A percentile compares a stretch with the other conserved stretches of the same genome.
These are phyloP conservation scores for Penicillium oxalicum DNA, from an alignment of 2,329 filamentous ascomycete species.

Conservation along the genomic window DNA sequence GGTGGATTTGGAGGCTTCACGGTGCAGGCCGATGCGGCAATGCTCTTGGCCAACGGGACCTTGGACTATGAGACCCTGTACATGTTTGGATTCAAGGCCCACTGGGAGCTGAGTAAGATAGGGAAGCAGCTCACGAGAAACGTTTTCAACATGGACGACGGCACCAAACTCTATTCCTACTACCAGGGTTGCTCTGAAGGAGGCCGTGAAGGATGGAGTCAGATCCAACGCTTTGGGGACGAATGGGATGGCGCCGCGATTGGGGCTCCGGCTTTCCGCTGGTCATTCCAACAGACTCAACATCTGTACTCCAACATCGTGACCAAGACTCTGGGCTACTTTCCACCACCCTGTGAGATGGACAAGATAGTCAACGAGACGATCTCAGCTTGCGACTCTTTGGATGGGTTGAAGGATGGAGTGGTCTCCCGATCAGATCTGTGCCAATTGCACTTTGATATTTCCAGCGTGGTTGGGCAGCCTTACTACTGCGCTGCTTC, in stretches of 20 bases:
- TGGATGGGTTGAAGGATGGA: constrained; percentile 50
- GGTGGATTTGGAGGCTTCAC: constrained; percentile 48
- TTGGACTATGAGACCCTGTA: constrained; percentile 47
- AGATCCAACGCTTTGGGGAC: constrained; percentile 45
- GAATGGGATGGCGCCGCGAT: constrained; percentile 42
- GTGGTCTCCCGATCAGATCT: constrained; percentile 46
- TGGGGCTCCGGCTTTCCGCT: constrained; percentile 42
- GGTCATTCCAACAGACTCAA: constrained; percentile 37
- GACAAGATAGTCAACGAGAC: constrained; percentile 49
- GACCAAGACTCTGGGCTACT: constrained; percentile 35
- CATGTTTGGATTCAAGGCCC: constrained; percentile 47
- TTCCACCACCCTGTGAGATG: constrained; percentile 42
- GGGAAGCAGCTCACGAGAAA: constrained; percentile 40
- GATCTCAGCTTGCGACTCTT: constrained; percentile 47
- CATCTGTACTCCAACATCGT: constrained; percentile 36
- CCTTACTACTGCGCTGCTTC: constrained; percentile 39
- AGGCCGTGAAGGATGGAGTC: constrained; percentile 43
- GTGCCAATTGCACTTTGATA: constrained; percentile 41
- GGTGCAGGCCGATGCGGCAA: constrained; percentile 33
- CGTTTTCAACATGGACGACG: constrained; percentile 28
- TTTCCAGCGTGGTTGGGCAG: constrained; percentile 40
- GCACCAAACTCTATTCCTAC: constrained; percentile 34
- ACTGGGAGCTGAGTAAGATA: constrained; percentile 45
- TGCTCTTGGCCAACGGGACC: constrained; percentile 38
- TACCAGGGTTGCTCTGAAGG: constrained; percentile 51